Evolutionary conservation across 179 eudicot genomes (phyloP).

Genomic region (Dionaea muscipula): DNA sequence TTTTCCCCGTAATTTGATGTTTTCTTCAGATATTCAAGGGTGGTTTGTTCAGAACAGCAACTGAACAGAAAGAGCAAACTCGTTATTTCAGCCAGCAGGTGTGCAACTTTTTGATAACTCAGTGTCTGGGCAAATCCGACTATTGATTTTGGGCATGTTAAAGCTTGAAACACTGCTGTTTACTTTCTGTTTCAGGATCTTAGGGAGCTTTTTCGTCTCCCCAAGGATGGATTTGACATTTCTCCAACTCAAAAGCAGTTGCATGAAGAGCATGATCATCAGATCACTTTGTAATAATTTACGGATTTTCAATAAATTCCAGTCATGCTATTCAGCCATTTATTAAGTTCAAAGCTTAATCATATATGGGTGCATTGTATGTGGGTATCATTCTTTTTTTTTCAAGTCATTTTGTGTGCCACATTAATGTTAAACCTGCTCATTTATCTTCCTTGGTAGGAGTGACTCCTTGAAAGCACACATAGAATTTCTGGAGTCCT

Average conservation of each 20-base stretch:
- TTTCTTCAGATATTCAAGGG: slow-evolving; percentile 72
- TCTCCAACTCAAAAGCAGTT: slow-evolving; percentile 91
- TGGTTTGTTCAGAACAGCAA: slow-evolving; percentile 94
- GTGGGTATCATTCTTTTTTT: too few relatives aligned
- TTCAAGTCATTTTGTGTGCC: background rate
- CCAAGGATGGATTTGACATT: slow-evolving; percentile 80
- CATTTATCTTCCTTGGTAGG: slow-evolving; percentile 26
- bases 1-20: background rate
- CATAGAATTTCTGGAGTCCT: slow-evolving; percentile 60
- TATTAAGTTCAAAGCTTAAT: too few relatives aligned
- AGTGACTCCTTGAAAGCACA: slow-evolving; percentile 50
- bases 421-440: background rate
- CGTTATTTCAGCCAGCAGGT: slow-evolving; percentile 96
- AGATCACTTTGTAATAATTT: slow-evolving; percentile 42
- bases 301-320: too few relatives aligned
- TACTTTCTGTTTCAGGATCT: slow-evolving; percentile 50
- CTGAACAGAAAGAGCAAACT: slow-evolving; percentile 97
- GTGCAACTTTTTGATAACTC: slow-evolving; percentile 5
- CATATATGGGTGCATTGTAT: too few relatives aligned
- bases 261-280: slow-evolving; percentile 70
- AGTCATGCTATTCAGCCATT: too few relatives aligned
- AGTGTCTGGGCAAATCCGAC: too few relatives aligned
- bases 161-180: slow-evolving; percentile 7
- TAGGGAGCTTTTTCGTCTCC: slow-evolving; percentile 76
- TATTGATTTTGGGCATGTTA: too few relatives aligned